Base-by-base conservation (phyloP, 2,329 filamentous ascomycete genomes). In the Albifimbria verrucaria region DNA sequence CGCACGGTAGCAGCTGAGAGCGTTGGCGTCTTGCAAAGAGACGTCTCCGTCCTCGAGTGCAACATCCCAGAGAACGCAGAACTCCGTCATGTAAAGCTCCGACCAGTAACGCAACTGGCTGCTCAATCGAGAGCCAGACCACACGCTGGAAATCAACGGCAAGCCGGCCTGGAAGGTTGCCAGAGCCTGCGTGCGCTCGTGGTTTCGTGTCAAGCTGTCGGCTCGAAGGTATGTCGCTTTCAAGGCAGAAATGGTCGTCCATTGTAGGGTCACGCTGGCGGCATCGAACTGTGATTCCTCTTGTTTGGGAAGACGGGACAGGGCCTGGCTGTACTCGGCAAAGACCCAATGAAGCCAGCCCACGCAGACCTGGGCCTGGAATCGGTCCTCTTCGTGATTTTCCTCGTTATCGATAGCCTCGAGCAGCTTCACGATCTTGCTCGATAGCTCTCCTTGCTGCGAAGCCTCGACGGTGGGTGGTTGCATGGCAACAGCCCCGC, bases 261-360 rank as follows among this genome's bases (percentile, higher is more conserved):
- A 97, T 65, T 87, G 83, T 2, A 83, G 81, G 15, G 83, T 71
- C 43, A 78, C 74, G 9, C 77, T 76, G n/a, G 74, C 69, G n/a
- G 74, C 72, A 46, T 80, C 77, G 52, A 85, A 68, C 39, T 76
- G 73, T 24, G 78, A 68, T 54, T 83, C 74, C 26, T 81, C 78
- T 44, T 77, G 74, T 46, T 80, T 79, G 49, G 74, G 52, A 77
- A 80, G 32, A 74, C 73, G 11, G 60, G 56, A 51, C 42, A 82
- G 71, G 36, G 87, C 86, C 42, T 83, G 68, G 1, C 74, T 76
- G 58, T 88, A 88, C 60, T 95, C 88, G 28, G 83, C 85, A 50
- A 88, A 71, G 9, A 85, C 82, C 84, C 89, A 96, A 65, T 95
- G 85, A 62, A 96, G 77, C 89, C 92, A 95, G 51, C 87, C 92